Evolutionary conservation across 352 stramenopile genomes (phyloP).

Genomic region (Globisporangium iwayamae): DNA sequence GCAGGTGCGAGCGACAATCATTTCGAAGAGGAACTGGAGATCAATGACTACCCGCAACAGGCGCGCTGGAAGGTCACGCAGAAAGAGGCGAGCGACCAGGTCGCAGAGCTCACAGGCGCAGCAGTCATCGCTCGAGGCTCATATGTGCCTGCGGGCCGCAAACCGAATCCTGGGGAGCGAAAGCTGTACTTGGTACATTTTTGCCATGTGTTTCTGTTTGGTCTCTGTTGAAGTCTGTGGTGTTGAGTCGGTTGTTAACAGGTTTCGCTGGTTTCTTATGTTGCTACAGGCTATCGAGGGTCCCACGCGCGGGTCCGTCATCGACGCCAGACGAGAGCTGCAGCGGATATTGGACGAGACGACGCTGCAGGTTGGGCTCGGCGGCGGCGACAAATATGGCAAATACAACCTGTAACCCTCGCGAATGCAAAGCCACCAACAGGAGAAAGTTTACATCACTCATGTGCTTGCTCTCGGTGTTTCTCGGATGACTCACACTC

Average conservation of each 20-base stretch:
- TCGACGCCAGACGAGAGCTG: slow-evolving; percentile 76
- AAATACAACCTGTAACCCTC: slow-evolving; percentile 85
- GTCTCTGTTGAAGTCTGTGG: background rate
- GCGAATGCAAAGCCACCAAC: background rate
- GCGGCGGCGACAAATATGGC: slow-evolving; percentile 81
- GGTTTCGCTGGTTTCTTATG: background rate
- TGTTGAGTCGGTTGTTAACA: background rate
- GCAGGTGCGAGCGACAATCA: slow-evolving; percentile 44
- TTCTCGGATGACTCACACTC: background rate
- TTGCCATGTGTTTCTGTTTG: background rate
- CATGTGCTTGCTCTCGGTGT: background rate
- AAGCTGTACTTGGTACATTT: slow-evolving; percentile 86
- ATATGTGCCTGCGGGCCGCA: slow-evolving; percentile 82
- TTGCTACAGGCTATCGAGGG: slow-evolving; percentile 68
- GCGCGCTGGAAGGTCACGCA: slow-evolving; percentile 86
- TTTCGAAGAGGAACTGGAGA: slow-evolving; percentile 90
- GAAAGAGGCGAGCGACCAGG: slow-evolving; percentile 82
- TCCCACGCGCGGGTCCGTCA: slow-evolving; percentile 59
- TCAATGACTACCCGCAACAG: slow-evolving; percentile 94
- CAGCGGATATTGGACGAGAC: slow-evolving; percentile 88
- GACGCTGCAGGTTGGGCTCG: slow-evolving; percentile 83
- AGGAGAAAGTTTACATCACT: slow-evolving; percentile 8
- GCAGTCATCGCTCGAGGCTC: slow-evolving; percentile 89
- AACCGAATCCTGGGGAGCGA: slow-evolving; percentile 77
- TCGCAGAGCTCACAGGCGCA: slow-evolving; percentile 86